Base-by-base conservation (phyloP, 768 basidiomycete genomes). In the Termitomyces eurrhizus region DNA sequence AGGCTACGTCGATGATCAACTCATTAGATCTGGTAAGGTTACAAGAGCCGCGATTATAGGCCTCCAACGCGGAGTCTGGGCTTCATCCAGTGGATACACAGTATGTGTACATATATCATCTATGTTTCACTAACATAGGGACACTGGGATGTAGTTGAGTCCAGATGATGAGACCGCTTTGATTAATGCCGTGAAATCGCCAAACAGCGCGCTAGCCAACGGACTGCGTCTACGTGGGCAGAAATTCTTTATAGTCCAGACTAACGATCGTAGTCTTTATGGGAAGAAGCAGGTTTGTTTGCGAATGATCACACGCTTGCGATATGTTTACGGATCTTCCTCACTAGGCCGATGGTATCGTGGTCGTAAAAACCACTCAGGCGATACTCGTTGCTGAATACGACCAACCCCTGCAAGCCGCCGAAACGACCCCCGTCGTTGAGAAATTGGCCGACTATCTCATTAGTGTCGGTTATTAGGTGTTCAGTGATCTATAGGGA, bases 381-480 rank as follows among this genome's bases (percentile, higher is more conserved):
- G 93, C 92, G n/a, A 77, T 96, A 58, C 78, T 98, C 56, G 86
- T 97, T 24, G 83, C 85, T 6, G 87, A 88, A 69, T 98, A 96
- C 73, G 61, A 61, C 0, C 75, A 79, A 6, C 92, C 92, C 0
- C 68, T 71, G 44, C 88, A 90, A 69, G 87, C 85, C 2, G 66
- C 75, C 16, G 94, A 95, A 70, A 78, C 82, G 18, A 88, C 84
- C 24, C 68, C 80, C 16, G 64, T 90, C 41, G 90, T 90, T 44
- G 86, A 90, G 72, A 69, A 66, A 6, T 76, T 95, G 26, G 93
- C 86, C 37, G 90, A 94, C 73, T 93, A 95, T 73, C 80, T 97
- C 69, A 89, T 82, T 65, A 62, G 69, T 50, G 78, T 74, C 18
- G 71, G 72, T 18, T 91, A 85, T 71, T 91, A 84, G 69, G 65